Evolutionary conservation across 2,329 filamentous ascomycete genomes (phyloP), one percentile per base, ranked within the genome.

Genomic region (Onygena corvina): DNA sequence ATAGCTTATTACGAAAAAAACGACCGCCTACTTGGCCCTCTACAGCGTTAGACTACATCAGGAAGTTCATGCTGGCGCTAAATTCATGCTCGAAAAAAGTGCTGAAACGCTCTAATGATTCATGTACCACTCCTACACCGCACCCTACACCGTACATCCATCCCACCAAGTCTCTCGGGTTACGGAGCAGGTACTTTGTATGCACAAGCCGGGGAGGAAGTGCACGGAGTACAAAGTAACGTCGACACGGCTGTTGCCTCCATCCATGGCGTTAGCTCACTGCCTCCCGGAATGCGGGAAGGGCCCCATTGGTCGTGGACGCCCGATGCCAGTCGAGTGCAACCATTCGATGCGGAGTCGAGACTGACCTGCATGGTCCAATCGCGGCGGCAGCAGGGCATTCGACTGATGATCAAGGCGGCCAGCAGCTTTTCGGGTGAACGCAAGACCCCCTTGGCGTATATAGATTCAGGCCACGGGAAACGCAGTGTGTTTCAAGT

Each of bases 401-500:
- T 29, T 23, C 27, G 38, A 42, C 23, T 42, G 38, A n/a, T 25
- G 38, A 42, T 42, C 38, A 42, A 42, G 38, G 11, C 23, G 18
- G 14, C 21, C 38, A n/a, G 9, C 21, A 42, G 12, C 27, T 9
- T 11, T 23, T 23, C 23, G 25, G 12, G 27, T 29, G 21, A 42
- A 27, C 21, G 20, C 38, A 42, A n/a, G 20, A 20, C 35, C 18
- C 14, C 12, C 33, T 35, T 35, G 33, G 33, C 33, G 14, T 6
- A 35, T 35, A 5, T 29, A n/a, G n/a, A 5, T 29, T 33, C 18
- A 7, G 38, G n/a, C 12, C 38, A 42, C 27, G 12, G 11, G 38
- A 18, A 40, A 40, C 35, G 18, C 38, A 25, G n/a, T 42, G 38
- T 23, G 38, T 42, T 42, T 42, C 38, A 42, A 42, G 21, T 42